Percentiles rank a stretch among this genome's conserved stretches.
phyloP scores from a whole-genome alignment of 116 monocot species.

The Trichopus zeylanicus region DNA sequence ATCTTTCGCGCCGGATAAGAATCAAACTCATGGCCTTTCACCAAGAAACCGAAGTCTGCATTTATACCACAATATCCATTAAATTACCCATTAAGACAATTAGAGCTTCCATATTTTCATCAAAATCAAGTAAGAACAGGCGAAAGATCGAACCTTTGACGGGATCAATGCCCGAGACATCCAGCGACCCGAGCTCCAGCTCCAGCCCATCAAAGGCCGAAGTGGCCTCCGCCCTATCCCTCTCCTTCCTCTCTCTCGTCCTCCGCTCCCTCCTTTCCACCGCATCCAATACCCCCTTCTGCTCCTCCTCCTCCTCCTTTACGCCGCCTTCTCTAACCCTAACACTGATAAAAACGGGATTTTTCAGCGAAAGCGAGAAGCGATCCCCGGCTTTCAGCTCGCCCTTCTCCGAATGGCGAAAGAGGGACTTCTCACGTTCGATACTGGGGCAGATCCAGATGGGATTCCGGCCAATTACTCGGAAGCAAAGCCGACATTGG shows the following conservation, averaged over 20 bases:
- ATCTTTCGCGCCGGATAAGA: constrained; percentile 28
- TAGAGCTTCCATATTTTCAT: background rate
- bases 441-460: constrained; percentile 52
- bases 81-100: background rate
- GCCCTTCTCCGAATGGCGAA: constrained; percentile 30
- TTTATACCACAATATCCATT: background rate
- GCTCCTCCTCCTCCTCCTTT: too few relatives aligned
- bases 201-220: background rate
- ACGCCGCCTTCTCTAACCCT: constrained; percentile 15
- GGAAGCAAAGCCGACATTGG: too few relatives aligned
- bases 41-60: constrained; percentile 80
- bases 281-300: constrained; percentile 29
- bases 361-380: constrained; percentile 30
- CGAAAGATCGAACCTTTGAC: constrained; percentile 29
- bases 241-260: constrained; percentile 30
- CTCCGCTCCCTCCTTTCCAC: constrained; percentile 34
- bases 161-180: constrained; percentile 29
- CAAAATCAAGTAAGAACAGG: background rate
- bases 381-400: constrained; percentile 28
- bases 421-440: constrained; percentile 43
- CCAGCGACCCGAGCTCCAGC: constrained; percentile 11
- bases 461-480: too few relatives aligned
- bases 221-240: constrained; percentile 13
- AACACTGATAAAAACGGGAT: constrained; percentile 24
- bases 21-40: constrained; percentile 56